Evolutionary conservation across 495 filamentous ascomycete species (phyloP), one percentile per base, ranked within the genome.

Genomic region (Diplogelasinospora grovesii): DNA sequence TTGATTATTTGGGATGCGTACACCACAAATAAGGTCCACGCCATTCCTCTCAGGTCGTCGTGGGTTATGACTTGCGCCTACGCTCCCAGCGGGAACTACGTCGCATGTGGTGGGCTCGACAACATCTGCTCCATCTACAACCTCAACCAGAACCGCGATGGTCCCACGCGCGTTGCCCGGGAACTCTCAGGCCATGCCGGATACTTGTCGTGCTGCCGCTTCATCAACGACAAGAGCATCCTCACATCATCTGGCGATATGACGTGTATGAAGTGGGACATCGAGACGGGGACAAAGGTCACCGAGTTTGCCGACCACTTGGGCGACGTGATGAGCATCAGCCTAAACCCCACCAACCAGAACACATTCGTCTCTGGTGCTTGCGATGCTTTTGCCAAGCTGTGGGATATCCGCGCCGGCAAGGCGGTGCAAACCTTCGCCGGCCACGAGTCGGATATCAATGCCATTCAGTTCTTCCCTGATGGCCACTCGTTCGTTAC

Each of bases 31-130:
- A 98, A 98, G 61, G 92, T 98, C 22, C 92, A 98, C 70, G 92
- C 92, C 61, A 98, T 98, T 50, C 92, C 92, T n/a, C 73, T 98
- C 31, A 80, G 92, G 36, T 98, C 92, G 5, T 98, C 92, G 18
- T 98, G 92, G 92, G 92, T 98, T 59, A 98, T 98, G 92, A 98
- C 90, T 51, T 98, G 92, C 75, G 92, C 92, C 52, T 98, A 98
- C 64, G 90, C 93, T 53, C 92, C 92, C 9, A 95, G 89, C 60
- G 92, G 92, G 14, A 98, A 98, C 64, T 98, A 86, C 59, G 92
- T 98, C 36, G 92, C 92, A 20, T 98, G 92, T 59, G 92, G 92
- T 72, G 92, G 92, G 71, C 75, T 98, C 39, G 92, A 98, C 64
- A 98, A 98, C 69, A 98, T 98, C 58, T 97, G 92, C 75, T 97